Evolutionary conservation across 2,329 filamentous ascomycete species (phyloP), one percentile per base, ranked within the genome.

Genomic region (Clarireedia hainanense): DNA sequence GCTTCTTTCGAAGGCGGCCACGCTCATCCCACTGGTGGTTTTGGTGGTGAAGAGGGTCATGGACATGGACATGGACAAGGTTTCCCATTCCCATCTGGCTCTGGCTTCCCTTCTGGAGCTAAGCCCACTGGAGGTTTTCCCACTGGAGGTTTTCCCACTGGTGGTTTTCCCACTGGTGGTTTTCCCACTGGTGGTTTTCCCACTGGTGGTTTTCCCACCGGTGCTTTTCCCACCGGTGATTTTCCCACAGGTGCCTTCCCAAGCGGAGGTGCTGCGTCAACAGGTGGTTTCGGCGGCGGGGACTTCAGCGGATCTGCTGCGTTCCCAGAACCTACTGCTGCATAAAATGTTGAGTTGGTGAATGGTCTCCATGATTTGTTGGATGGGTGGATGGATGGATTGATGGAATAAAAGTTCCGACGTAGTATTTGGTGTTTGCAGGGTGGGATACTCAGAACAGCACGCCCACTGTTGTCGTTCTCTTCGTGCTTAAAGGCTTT

Each of bases 401-500:
- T n/a, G 26, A 43, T 34, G 30, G 30, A 34, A 30, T 43, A 34
- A 34, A 14, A 30, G 2, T 7, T 30, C 2, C 27, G 6, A 30
- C 10, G 27, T 30, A 30, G 6, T 7, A 12, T 14, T 34, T 34
- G 9, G 4, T 34, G 10, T 12, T 34, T 34, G 10, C 10, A 14
- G 17, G 49, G 24, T 51, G 37, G n/a, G 24, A 34, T 34, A 34
- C 49, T 15, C 26, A 14, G 34, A 14, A 30, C 49, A 34, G 39
- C 49, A 51, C 49, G 42, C 37, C 24, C 49, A 30, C 24, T 43
- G 10, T 51, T 12, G 20, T 20, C 49, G 5, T 51, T 51, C 37
- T 51, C 30, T 51, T 51, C 49, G 49, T 51, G 37, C 37, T 51
- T 14, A 7, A 27, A 20, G 24, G 49, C 37, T 51, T 39, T 43